phyloP scores from a whole-genome alignment of 2,329 filamentous ascomycete species.

The Diaporthe batatas region DNA sequence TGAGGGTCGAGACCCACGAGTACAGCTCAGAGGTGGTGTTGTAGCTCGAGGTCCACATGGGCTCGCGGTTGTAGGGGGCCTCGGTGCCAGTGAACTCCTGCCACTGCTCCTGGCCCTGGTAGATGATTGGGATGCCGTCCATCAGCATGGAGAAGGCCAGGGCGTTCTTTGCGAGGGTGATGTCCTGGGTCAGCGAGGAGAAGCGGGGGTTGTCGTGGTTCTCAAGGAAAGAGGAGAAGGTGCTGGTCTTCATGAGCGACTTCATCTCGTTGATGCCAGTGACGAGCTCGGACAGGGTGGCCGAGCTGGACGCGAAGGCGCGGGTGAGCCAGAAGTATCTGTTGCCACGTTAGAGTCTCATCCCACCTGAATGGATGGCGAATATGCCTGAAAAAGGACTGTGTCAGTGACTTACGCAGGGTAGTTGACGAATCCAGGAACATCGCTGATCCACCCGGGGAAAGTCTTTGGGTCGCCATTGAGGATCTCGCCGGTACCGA shows the following conservation, averaged over 20 bases:
- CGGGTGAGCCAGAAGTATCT: slow-evolving; percentile 31
- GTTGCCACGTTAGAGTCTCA: neutral
- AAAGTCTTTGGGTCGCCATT: slow-evolving; percentile 63
- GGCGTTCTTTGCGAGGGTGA: slow-evolving; percentile 24
- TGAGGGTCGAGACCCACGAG: slow-evolving; percentile 55
- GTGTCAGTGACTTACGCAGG: slow-evolving; percentile 55
- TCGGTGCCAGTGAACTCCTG: slow-evolving; percentile 56
- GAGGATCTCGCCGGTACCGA: slow-evolving; percentile 70
- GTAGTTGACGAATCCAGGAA: slow-evolving; percentile 67
- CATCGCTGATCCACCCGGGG: slow-evolving; percentile 63
- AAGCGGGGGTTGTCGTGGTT: slow-evolving; percentile 67
- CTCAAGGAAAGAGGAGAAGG: slow-evolving; percentile 62
- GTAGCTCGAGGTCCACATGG: slow-evolving; percentile 68
- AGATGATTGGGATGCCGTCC: slow-evolving; percentile 74
- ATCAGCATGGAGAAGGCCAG: slow-evolving; percentile 26
- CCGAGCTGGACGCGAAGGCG: slow-evolving; percentile 31
- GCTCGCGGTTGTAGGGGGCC: slow-evolving; percentile 68
- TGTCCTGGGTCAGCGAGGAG: slow-evolving; percentile 9
- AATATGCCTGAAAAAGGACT: slow-evolving; percentile 44
- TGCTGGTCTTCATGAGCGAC: slow-evolving; percentile 46
- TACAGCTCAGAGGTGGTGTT: slow-evolving; percentile 62
- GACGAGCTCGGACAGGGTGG: slow-evolving; percentile 51
- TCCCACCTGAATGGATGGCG: slow-evolving; percentile 45
- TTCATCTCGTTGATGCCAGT: slow-evolving; percentile 42
- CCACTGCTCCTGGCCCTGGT: slow-evolving; percentile 75